A percentile compares a stretch with the other conserved stretches of the same genome.
phyloP scores from a whole-genome alignment of 129 eudicot species.

The Apium graveolens region DNA sequence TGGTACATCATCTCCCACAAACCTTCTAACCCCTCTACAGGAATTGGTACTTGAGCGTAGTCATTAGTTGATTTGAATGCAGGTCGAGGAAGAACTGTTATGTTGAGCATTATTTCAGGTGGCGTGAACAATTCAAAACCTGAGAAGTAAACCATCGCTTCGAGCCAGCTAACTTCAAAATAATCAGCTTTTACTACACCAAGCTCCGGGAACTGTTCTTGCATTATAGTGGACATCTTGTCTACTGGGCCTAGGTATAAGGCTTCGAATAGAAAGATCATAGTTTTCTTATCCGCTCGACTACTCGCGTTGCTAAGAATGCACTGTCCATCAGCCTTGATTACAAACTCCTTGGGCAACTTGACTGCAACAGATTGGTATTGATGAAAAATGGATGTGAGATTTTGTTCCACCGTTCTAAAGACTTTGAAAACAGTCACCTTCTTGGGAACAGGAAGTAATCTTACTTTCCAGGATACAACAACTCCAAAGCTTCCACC shows the following conservation, averaged over 20 bases:
- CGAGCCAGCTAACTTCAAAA: not conserved
- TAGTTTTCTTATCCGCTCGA: not conserved
- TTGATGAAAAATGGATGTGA: not conserved
- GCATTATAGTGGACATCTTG: not conserved
- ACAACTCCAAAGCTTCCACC: constrained; percentile 1
- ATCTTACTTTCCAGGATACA: not conserved
- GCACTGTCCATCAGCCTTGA: not conserved
- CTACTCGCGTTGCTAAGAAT: not conserved
- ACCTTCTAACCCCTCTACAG: not conserved
- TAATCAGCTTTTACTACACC: not conserved
- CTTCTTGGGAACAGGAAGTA: not conserved
- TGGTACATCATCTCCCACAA: not conserved
- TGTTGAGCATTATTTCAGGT: not conserved
- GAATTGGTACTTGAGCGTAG: not conserved
- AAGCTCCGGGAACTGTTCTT: not conserved
- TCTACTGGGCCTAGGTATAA: not conserved
- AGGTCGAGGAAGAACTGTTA: not conserved
- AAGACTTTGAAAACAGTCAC: not conserved
- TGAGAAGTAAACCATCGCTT: not conserved
- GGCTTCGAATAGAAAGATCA: not conserved
- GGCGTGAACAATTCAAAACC: not conserved
- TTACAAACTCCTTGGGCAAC: not conserved
- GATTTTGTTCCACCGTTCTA: not conserved
- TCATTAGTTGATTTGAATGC: not conserved
- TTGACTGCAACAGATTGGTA: not conserved